A percentile compares a stretch with the other conserved stretches of the same genome.
These are phyloP conservation scores for Beverwykella pulmonaria DNA, from an alignment of 495 filamentous ascomycete species.

Conservation along the genomic window DNA sequence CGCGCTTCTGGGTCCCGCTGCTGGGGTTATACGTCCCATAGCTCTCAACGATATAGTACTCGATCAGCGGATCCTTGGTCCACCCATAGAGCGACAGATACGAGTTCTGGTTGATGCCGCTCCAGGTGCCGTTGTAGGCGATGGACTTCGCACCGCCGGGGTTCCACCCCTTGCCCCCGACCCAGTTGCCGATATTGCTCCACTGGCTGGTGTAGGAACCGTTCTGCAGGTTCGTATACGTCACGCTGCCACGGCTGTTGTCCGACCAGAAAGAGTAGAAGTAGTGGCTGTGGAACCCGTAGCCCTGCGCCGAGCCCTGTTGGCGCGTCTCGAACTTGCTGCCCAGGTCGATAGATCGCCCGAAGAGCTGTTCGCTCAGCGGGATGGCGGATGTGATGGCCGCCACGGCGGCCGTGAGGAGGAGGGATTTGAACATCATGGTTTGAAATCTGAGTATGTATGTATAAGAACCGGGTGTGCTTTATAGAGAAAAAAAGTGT, in stretches of 20 bases:
- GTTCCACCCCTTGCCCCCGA: constrained; percentile 41
- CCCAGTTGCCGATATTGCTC: constrained; percentile 33
- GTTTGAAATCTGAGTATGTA: constrained; percentile 30
- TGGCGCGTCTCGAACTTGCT: constrained; percentile 29
- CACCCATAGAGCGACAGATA: constrained; percentile 53
- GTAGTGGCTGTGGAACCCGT: constrained; percentile 34
- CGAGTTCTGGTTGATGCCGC: constrained; percentile 51
- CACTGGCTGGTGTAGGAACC: constrained; percentile 34
- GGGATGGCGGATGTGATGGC: constrained; percentile 30
- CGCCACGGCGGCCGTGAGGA: constrained; percentile 27
- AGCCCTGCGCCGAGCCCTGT: constrained; percentile 27
- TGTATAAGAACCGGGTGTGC: constrained; percentile 23
- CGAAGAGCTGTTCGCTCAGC: constrained; percentile 30
- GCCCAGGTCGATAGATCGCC: constrained; percentile 29
- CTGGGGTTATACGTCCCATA: constrained; percentile 51
- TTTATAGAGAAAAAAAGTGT: constrained; percentile 28
- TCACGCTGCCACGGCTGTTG: constrained; percentile 25
- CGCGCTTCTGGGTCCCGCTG: constrained; percentile 49
- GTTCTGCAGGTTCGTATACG: constrained; percentile 31
- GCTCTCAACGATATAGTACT: constrained; percentile 64
- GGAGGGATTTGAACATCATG: constrained; percentile 32
- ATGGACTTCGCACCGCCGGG: constrained; percentile 43
- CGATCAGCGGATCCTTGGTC: constrained; percentile 46
- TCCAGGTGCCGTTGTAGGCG: constrained; percentile 57
- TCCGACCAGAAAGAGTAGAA: constrained; percentile 41